phyloP scores from a whole-genome alignment of 2,329 filamentous ascomycete species.

The Colletotrichum scovillei region DNA sequence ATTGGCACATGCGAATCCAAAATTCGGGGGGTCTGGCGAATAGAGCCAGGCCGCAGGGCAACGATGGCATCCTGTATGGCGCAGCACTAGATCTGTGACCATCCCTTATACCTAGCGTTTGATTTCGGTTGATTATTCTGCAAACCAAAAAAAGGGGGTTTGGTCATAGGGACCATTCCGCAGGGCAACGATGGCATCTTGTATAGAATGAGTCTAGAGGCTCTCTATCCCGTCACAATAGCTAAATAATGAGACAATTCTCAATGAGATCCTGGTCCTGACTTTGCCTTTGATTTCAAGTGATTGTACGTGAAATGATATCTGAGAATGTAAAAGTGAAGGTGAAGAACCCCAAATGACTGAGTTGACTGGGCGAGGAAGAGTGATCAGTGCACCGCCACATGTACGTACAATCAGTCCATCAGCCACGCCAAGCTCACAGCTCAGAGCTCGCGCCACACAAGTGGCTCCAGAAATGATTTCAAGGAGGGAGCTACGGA shows the following conservation, averaged over 20 bases:
- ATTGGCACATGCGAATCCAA: neutral
- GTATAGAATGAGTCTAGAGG: conserved; percentile 25
- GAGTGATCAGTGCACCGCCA: conserved; percentile 7
- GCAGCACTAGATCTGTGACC: conserved; percentile 17
- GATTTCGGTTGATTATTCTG: neutral
- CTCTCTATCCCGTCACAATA: conserved; percentile 23
- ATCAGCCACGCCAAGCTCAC: neutral
- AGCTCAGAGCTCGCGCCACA: conserved; percentile 3
- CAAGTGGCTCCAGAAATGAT: neutral
- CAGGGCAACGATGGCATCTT: conserved; percentile 38
- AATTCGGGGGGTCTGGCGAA: conserved; percentile 30
- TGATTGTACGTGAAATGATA: neutral
- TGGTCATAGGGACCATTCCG: conserved; percentile 31
- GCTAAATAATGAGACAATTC: conserved; percentile 5
- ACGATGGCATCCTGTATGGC: conserved; percentile 37
- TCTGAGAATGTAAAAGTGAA: neutral
- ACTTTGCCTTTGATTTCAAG: neutral
- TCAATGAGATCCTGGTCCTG: neutral
- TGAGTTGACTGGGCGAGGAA: too few relatives aligned
- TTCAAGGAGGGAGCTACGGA: conserved; percentile 21
- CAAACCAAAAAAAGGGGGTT: conserved; percentile 18
- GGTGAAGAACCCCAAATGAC: too few relatives aligned
- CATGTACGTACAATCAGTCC: neutral
- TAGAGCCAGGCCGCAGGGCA: conserved; percentile 34
- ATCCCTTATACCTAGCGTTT: conserved; percentile 12